Evolutionary conservation across 202 grass and related monocot genomes (phyloP), one percentile per base, ranked within the genome.

Genomic region (Panicum hallii): DNA sequence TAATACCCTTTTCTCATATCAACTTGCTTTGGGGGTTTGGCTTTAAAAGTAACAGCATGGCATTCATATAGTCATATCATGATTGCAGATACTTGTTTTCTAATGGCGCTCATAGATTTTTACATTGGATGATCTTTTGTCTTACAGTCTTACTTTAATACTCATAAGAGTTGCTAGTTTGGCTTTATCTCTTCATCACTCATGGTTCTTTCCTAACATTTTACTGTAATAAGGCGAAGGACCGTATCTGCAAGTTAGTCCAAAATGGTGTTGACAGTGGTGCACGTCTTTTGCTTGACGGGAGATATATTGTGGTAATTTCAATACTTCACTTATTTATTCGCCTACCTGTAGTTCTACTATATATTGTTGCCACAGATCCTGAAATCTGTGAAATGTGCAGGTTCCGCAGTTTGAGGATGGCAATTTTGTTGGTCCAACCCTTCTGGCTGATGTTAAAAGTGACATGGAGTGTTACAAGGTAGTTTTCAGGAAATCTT

Each of bases 361-460:
- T 47, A 63, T 32, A 34, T 74, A 40, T 47, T 79, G 54, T 72
- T 75, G 46, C 11, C 26, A 4, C 36, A 79, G 7, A 15, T 70
- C 53, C 43, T 84, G 67, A 90, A 64, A 71, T 17, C 28, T 82
- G 15, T 74, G 9, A 49, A 53, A 44, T 45, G 20, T 80, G 66
- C 80, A 99, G 96, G 96, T 99, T 88, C 88, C 91, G 48, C 57
- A 81, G 34, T 94, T 88, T 4, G 88, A 89, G 86, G 55, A 92
- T 83, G 96, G 96, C 5, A 95, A 99, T 84, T 99, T 99, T 92
- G 88, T 99, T 38, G 93, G 96, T 60, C 96, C 96, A 66, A 99
- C 93, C 11, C 76, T 99, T 76, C 78, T 99, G 75, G 93, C 93
- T 89, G 96, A 95, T 86, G 82, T 95, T 74, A 82, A 75, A 76